Conservation (phyloP, 768 basidiomycete genomes). For the Mycena pura region DNA sequence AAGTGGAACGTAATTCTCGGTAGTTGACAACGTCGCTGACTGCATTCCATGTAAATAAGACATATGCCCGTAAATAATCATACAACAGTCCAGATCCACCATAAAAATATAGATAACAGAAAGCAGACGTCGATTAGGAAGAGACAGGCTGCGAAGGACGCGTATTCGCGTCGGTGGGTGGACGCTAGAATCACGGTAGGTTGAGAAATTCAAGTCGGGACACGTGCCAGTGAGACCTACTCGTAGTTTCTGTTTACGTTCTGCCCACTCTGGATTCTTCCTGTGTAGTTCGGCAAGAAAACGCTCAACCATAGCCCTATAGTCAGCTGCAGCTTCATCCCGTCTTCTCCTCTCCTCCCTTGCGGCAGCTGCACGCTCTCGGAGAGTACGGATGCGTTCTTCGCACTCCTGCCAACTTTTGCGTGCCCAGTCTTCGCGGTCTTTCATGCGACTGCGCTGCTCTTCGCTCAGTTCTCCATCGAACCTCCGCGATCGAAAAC, state of each 20-base stretch:
- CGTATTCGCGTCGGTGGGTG: slow-evolving; percentile 13
- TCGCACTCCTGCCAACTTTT: slow-evolving; percentile 56
- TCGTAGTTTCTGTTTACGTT: slow-evolving; percentile 56
- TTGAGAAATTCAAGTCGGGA: slow-evolving; percentile 1
- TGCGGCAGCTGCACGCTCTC: slow-evolving; percentile 40
- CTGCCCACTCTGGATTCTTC: slow-evolving; percentile 68
- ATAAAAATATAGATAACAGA: slow-evolving; percentile 8
- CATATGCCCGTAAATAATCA: slow-evolving; percentile 10
- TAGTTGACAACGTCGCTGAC: background rate
- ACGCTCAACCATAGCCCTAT: slow-evolving; percentile 53
- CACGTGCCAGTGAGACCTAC: slow-evolving; percentile 45
- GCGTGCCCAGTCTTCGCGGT: slow-evolving; percentile 62
- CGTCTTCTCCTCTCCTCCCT: slow-evolving; percentile 45
- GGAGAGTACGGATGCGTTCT: slow-evolving; percentile 54
- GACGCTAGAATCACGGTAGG: background rate
- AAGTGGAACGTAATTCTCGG: background rate
- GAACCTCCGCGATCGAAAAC: slow-evolving; percentile 35
- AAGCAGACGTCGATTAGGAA: background rate
- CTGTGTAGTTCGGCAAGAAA: slow-evolving; percentile 62
- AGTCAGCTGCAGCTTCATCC: slow-evolving; percentile 47
- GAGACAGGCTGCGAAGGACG: slow-evolving; percentile 12
- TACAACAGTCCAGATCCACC: slow-evolving; percentile 18
- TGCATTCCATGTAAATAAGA: too few species aligned
- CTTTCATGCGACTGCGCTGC: slow-evolving; percentile 49
- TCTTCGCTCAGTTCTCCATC: slow-evolving; percentile 45